Base-by-base conservation (phyloP, 2,329 filamentous ascomycete genomes). In the Metarhizium guizhouense region DNA sequence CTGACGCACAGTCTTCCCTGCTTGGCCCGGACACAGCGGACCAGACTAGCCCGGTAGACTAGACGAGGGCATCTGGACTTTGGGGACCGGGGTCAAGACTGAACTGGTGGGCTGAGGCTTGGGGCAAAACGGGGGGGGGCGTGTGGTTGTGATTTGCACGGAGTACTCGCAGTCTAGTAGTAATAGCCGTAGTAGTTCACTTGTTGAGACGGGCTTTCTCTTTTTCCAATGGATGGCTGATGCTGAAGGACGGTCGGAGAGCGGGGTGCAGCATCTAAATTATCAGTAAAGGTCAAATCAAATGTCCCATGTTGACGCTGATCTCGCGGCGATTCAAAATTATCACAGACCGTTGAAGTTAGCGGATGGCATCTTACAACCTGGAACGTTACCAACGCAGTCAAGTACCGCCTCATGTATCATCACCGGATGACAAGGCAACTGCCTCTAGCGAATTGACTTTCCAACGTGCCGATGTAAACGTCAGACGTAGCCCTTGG, bases 21-120 rank as follows among this genome's bases (percentile, higher is more conserved):
- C 54, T 52, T 55, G 54, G 54, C 40, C 29, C 40, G 40, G 56
- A 48, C 55, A 52, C 8, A 30, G 45, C 45, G 45, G 45, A 48
- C 25, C 20, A 30, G 25, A 48, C 20, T 45, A 48, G 45, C 25
- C 8, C 7, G 18, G 13, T 14, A 48, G 45, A 48, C 45, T 48
- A 48, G 45, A 48, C 45, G 45, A 48, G 45, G 18, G 45, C 45
- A 48, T 47, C 20, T 48, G 45, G 42, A 51, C 32, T 43, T 4
- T 25, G 25, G 16, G 16, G 53, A 53, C 49, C 49, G 50, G 50
- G 53, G 42, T 36, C 25, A 34, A 4, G 45, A 30, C 11, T 48
- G 52, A 48, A 47, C 38, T 40, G 50, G 47, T 51, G 34, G 48
- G 55, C 10, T 51, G 52, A 47, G 20, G 20, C 36, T 42, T 36